Conservation (phyloP, 805 yeast genomes). For the Alloascoidea hylecoeti region DNA sequence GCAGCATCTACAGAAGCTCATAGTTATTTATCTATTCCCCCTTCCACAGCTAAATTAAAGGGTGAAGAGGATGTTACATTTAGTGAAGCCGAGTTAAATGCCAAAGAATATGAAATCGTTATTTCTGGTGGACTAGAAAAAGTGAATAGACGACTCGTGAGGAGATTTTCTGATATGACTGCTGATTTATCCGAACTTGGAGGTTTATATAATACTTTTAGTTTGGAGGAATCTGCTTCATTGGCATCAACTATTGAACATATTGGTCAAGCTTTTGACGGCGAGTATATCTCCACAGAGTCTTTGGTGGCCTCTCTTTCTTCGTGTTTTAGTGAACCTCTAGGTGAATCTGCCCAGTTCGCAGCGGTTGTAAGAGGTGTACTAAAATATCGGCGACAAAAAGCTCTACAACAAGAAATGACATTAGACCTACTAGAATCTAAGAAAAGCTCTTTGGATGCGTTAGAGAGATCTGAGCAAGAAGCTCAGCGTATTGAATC, state of each 20-base stretch:
- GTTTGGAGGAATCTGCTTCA: slow-evolving; percentile 28
- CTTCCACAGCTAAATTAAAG: slow-evolving; percentile 21
- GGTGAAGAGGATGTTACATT: slow-evolving; percentile 22
- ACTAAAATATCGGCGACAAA: slow-evolving; percentile 43
- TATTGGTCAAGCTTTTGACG: slow-evolving; percentile 78
- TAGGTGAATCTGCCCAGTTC: slow-evolving; percentile 59
- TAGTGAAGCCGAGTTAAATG: slow-evolving; percentile 24
- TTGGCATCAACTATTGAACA: slow-evolving; percentile 54
- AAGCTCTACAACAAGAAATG: slow-evolving; percentile 36
- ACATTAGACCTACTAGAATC: slow-evolving; percentile 22
- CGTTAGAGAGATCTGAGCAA: slow-evolving; percentile 25
- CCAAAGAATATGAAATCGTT: slow-evolving; percentile 30
- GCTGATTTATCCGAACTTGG: slow-evolving; percentile 68
- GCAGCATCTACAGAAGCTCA: slow-evolving; percentile 43
- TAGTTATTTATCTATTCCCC: slow-evolving; percentile 47
- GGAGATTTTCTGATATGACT: slow-evolving; percentile 42
- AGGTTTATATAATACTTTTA: slow-evolving; percentile 46
- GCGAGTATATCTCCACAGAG: slow-evolving; percentile 34
- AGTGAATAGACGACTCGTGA: slow-evolving; percentile 38
- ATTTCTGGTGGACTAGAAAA: slow-evolving; percentile 37
- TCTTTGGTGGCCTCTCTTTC: slow-evolving; percentile 36
- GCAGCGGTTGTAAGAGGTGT: slow-evolving; percentile 43
- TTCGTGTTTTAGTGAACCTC: slow-evolving; percentile 50
- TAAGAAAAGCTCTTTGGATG: slow-evolving; percentile 18
- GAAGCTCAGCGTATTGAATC: slow-evolving; percentile 28